phyloP scores from a whole-genome alignment of 805 yeast genomes.

The Ogataea salicorniae region DNA sequence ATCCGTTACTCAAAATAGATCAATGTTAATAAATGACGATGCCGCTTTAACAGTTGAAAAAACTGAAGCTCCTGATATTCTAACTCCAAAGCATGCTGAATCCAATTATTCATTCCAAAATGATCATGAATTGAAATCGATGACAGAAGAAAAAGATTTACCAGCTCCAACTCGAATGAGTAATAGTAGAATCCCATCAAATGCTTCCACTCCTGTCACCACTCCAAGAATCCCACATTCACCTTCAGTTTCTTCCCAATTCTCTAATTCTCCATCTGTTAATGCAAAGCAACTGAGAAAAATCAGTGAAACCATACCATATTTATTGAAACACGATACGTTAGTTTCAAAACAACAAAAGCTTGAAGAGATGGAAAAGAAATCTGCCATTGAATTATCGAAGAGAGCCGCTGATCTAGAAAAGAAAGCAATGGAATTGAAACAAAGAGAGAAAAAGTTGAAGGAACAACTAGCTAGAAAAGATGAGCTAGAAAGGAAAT shows the following conservation, averaged over 20 bases:
- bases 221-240: constrained; percentile 21
- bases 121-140: constrained; percentile 21
- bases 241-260: constrained; percentile 19
- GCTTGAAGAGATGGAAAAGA: constrained; percentile 73
- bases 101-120: constrained; percentile 20
- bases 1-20: neutral
- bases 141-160: constrained; percentile 12
- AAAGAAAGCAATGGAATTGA: constrained; percentile 66
- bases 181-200: constrained; percentile 4
- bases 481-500: constrained; percentile 8
- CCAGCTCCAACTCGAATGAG: constrained; percentile 2
- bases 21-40: constrained; percentile 10
- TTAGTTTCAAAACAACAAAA: constrained; percentile 71
- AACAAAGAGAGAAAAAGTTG: constrained; percentile 55
- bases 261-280: constrained; percentile 24
- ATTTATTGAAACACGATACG: constrained; percentile 71
- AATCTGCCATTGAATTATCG: constrained; percentile 69
- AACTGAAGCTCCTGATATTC: constrained; percentile 13
- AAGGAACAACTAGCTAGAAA: constrained; percentile 33
- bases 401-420: constrained; percentile 72
- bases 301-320: constrained; percentile 82
- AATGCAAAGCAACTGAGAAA: constrained; percentile 65
- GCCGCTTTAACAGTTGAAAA: neutral
- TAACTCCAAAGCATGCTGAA: constrained; percentile 12
- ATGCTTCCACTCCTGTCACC: constrained; percentile 11